Conservation (phyloP, 805 yeast genomes). For the Metschnikowia colocasiae region DNA sequence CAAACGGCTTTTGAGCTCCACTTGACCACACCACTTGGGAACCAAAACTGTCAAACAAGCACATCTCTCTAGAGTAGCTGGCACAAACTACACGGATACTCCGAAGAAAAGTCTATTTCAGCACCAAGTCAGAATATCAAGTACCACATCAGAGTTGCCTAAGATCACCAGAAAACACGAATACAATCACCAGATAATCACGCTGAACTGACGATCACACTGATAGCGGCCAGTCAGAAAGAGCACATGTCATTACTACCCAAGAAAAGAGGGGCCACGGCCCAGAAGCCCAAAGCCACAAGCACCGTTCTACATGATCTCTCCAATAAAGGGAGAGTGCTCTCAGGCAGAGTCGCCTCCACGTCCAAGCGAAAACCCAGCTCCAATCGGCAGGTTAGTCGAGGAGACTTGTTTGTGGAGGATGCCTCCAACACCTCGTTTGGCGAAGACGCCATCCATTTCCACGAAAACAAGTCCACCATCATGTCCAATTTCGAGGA, state of each 20-base stretch:
- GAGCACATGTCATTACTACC: constrained; percentile 17
- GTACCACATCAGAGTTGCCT: no score
- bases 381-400: constrained; percentile 16
- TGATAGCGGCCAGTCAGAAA: no score
- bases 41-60: not conserved
- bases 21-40: no score
- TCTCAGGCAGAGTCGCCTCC: constrained; percentile 22
- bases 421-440: constrained; percentile 16
- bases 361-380: constrained; percentile 22
- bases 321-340: constrained; percentile 28
- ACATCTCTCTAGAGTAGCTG: no score
- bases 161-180: no score
- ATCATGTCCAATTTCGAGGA: constrained; percentile 44
- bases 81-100: no score
- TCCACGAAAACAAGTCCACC: constrained; percentile 41
- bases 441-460: constrained; percentile 39
- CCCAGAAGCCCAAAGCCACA: constrained; percentile 14
- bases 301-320: constrained; percentile 25
- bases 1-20: not conserved
- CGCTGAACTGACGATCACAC: no score
- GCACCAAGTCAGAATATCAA: no score
- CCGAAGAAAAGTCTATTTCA: no score
- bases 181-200: not conserved
- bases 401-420: constrained; percentile 21
- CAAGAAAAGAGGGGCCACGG: constrained; percentile 21